Evolutionary conservation across 306 rosid species (phyloP).

Genomic region (Prunus salicina): DNA sequence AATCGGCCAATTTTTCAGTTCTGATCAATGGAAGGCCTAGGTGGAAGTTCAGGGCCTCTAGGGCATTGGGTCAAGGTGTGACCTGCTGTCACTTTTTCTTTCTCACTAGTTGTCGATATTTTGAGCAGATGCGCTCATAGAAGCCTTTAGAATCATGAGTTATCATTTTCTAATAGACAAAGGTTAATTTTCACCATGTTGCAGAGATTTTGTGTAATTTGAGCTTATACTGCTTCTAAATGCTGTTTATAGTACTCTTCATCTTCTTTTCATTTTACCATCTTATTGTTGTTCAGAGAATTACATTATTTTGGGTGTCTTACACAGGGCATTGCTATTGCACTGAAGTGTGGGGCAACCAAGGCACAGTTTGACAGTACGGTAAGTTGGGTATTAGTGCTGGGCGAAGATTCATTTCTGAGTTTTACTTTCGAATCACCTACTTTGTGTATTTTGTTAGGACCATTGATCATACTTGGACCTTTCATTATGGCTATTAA

Average conservation of each 20-base stretch:
- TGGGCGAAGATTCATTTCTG: neutral
- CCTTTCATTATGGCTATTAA: neutral
- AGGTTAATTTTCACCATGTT: neutral
- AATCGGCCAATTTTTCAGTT: no score
- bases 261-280: neutral
- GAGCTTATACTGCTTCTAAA: neutral
- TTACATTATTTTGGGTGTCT: constrained; percentile 2
- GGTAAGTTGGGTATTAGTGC: constrained; percentile 39
- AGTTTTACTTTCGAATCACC: neutral
- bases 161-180: neutral
- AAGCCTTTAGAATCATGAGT: neutral
- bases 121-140: neutral
- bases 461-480: neutral
- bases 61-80: neutral
- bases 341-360: constrained; percentile 92
- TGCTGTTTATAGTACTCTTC: neutral
- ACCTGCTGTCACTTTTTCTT: no score
- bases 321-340: constrained; percentile 80
- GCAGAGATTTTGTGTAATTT: neutral
- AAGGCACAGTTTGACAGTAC: constrained; percentile 94
- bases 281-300: neutral
- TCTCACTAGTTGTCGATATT: neutral
- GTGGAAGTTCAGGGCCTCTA: neutral
- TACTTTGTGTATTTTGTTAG: neutral
- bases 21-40: neutral